A percentile compares a stretch with the other conserved stretches of the same genome.
These are phyloP conservation scores for Chytriomyces confervae DNA, from an alignment of 192 early-diverging fungal species.

Conservation along the genomic window DNA sequence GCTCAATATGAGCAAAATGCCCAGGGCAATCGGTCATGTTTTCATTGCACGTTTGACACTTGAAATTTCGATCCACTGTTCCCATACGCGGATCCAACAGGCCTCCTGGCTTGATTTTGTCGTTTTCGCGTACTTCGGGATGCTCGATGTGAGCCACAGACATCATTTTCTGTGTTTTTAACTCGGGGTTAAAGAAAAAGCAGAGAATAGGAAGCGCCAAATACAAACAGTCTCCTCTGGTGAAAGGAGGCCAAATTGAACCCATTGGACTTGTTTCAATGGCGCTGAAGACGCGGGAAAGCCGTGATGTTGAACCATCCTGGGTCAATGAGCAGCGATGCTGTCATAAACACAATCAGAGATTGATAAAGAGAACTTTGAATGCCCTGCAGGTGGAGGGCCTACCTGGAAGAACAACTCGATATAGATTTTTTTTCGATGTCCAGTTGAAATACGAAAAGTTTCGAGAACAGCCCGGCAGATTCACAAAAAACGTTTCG, in stretches of 20 bases:
- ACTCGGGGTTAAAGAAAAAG: neutral
- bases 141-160: slow-evolving; percentile 92
- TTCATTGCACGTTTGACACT: slow-evolving; percentile 95
- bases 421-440: neutral
- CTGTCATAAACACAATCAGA: too few species aligned
- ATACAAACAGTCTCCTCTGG: slow-evolving; percentile 90
- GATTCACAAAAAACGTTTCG: too few species aligned
- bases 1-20: slow-evolving; percentile 97
- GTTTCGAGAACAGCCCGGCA: too few species aligned
- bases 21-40: slow-evolving; percentile 95
- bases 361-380: too few species aligned
- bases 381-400: neutral
- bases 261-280: slow-evolving; percentile 81
- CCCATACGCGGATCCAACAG: slow-evolving; percentile 94
- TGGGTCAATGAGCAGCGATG: too few species aligned
- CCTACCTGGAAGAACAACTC: neutral
- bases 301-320: slow-evolving; percentile 32
- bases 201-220: neutral
- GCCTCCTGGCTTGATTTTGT: slow-evolving; percentile 83
- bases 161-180: slow-evolving; percentile 84
- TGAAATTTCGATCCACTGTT: slow-evolving; percentile 96
- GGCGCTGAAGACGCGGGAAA: slow-evolving; percentile 83
- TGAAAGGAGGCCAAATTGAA: slow-evolving; percentile 95
- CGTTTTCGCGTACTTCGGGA: slow-evolving; percentile 84
- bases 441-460: too few species aligned